phyloP scores from a whole-genome alignment of 116 monocot species.

The Trichopus zeylanicus region DNA sequence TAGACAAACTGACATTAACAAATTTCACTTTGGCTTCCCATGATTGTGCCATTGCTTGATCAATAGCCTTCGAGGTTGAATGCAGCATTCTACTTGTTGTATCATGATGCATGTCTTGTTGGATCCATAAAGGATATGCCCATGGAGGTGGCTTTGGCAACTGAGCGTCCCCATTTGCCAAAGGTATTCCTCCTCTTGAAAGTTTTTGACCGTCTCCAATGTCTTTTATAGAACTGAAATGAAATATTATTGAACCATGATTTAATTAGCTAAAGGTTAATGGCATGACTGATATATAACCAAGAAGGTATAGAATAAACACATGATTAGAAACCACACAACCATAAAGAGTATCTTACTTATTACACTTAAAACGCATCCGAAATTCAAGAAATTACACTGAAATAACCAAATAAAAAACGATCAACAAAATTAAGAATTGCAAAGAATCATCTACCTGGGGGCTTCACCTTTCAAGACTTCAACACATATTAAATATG shows the following conservation, averaged over 20 bases:
- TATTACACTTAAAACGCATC: background rate
- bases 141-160: slow-evolving; percentile 97
- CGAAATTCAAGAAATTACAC: background rate
- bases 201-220: slow-evolving; percentile 59
- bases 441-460: slow-evolving; percentile 40
- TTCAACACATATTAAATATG: slow-evolving; percentile 95
- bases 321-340: background rate
- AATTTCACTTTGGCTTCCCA: slow-evolving; percentile 98
- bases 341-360: background rate
- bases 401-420: background rate
- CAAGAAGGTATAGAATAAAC: background rate
- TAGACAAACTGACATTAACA: slow-evolving; percentile 75
- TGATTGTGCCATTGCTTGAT: slow-evolving; percentile 89
- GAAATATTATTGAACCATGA: background rate
- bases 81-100: slow-evolving; percentile 68
- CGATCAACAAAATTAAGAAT: background rate
- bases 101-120: slow-evolving; percentile 39
- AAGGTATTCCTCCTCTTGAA: slow-evolving; percentile 83
- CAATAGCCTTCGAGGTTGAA: slow-evolving; percentile 89
- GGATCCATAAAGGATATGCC: slow-evolving; percentile 94
- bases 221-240: slow-evolving; percentile 54
- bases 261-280: background rate
- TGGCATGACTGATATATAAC: background rate
- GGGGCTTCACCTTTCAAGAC: slow-evolving; percentile 86
- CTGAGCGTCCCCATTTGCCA: slow-evolving; percentile 94